Evolutionary conservation across 1,284 basidiomycete species (phyloP), one percentile per base, ranked within the genome.

Genomic region (Singerocomus inundabilis): DNA sequence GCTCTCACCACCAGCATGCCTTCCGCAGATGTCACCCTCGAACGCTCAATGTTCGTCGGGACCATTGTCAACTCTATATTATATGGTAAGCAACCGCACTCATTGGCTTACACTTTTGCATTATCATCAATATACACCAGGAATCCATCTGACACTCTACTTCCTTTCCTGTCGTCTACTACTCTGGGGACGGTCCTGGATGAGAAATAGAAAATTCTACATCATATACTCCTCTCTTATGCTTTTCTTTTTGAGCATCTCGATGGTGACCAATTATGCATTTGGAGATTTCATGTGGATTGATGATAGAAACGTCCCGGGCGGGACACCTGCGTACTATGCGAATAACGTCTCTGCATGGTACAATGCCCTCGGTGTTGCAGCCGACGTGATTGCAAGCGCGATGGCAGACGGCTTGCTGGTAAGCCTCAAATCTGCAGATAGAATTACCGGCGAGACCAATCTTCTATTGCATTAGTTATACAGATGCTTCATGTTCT

Each of bases 331-430:
- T 11, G 48, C 16, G 4, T 50, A 15, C 38, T 26, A 12, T 21
- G 32, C 28, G 6, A n/a, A 33, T 8, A 50, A 49, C 33, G 26
- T 35, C 12, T 49, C 44, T 9, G 46, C 48, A 8, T 50, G 46
- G 48, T 50, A 50, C 36, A 49, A 41, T 29, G 35, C 38, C 8
- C 2, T 50, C 7, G 48, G 48, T 18, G 49, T 38, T 26, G 38
- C 32, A 9, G 28, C 46, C 11, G 47, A 49, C 16, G 37, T 49
- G 21, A 21, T 24, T 28, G 46, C 33, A 15, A 35, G n/a, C 31
- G 49, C 38, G 13, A 49, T 50, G 49, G 49, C 32, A 31, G 49
- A 50, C 8, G 38, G 49, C 15, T 32, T 50, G 24, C 46, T 50
- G 46, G 49, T 15, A 33, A 36, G 46, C 11, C 5, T 24, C 24